Evolutionary conservation across 192 early-diverging fungal species (phyloP), one percentile per base, ranked within the genome.

Genomic region (Gonapodya sp.): DNA sequence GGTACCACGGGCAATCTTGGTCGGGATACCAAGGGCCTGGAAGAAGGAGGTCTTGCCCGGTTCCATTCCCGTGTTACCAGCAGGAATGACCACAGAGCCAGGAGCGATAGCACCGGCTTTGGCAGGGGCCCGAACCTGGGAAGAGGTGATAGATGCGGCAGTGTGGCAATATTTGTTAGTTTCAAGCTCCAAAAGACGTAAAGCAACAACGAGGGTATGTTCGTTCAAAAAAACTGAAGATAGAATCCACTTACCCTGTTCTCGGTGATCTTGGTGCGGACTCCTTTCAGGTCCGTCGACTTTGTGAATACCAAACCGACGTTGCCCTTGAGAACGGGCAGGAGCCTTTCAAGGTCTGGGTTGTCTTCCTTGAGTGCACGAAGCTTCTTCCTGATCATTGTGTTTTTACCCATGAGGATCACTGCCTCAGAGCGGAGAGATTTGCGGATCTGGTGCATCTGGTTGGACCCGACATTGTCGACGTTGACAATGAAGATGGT

Each of bases 1-100:
- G 87, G 96, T 97, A 96, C 98, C 98, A 94, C 95, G 94, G 83
- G 98, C 92, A 94, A 99, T 99, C 96, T 99, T 99, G 94, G 98
- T 99, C 79, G 98, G 96, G 88, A 99, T 94, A 89, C 96, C 94
- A 82, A 99, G 91, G 86, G 98, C 96, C 91, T 99, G 98, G 95
- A 99, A 99, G 95, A 99, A 99, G 81, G 96, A 97, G 83, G 96
- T 98, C 94, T 97, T 95, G 82, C 96, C 96, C 87, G 98, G 98
- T 88, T 98, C 96, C 95, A 98, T 97, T 89, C 98, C 98, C 84
- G 98, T 99, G 95, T 99, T 99, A 88, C 93, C 93, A 83, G 93
- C 95, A 79, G 96, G 96, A 84, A 97, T 92, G 85, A 87, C 86
- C 84, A 97, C 98, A 89, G 96, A 93, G 85, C 94, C 90, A 82